Conservation (phyloP, 495 filamentous ascomycete species). For the Evernia prunastri region DNA sequence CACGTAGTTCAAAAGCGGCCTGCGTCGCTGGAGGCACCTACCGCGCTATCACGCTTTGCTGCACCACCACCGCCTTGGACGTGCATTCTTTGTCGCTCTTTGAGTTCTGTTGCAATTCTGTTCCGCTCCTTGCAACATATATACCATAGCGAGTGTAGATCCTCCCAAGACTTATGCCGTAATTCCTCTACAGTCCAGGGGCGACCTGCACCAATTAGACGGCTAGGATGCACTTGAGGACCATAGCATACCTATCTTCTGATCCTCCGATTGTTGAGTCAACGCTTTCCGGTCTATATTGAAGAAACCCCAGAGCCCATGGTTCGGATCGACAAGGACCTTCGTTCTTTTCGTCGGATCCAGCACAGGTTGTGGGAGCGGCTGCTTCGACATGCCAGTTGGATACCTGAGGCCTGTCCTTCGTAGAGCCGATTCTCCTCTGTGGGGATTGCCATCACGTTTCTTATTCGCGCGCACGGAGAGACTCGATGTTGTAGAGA, state of each 20-base stretch:
- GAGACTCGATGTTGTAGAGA: slow-evolving; percentile 33
- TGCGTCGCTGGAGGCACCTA: slow-evolving; percentile 37
- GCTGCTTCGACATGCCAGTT: slow-evolving; percentile 60
- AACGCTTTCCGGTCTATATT: slow-evolving; percentile 55
- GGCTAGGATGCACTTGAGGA: not conserved
- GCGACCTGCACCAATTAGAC: slow-evolving; percentile 48
- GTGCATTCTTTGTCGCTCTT: slow-evolving; percentile 57
- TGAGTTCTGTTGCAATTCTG: slow-evolving; percentile 67
- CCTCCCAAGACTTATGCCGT: slow-evolving; percentile 83
- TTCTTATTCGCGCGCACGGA: slow-evolving; percentile 21
- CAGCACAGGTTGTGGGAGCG: slow-evolving; percentile 66
- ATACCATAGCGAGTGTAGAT: slow-evolving; percentile 91
- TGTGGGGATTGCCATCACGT: slow-evolving; percentile 58
- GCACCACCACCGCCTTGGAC: slow-evolving; percentile 57
- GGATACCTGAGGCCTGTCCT: slow-evolving; percentile 67
- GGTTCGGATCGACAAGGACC: slow-evolving; percentile 57
- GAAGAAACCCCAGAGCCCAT: slow-evolving; percentile 96
- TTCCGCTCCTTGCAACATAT: slow-evolving; percentile 90
- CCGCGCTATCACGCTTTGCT: slow-evolving; percentile 50
- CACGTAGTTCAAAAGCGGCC: not conserved
- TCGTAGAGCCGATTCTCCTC: slow-evolving; percentile 75
- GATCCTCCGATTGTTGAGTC: slow-evolving; percentile 59
- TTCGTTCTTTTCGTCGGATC: slow-evolving; percentile 43
- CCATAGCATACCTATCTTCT: slow-evolving; percentile 47
- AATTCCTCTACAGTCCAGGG: slow-evolving; percentile 85